Evolutionary conservation across 108 stramenopile genomes (phyloP).

Genomic region (Cylindrotheca fusiformis): DNA sequence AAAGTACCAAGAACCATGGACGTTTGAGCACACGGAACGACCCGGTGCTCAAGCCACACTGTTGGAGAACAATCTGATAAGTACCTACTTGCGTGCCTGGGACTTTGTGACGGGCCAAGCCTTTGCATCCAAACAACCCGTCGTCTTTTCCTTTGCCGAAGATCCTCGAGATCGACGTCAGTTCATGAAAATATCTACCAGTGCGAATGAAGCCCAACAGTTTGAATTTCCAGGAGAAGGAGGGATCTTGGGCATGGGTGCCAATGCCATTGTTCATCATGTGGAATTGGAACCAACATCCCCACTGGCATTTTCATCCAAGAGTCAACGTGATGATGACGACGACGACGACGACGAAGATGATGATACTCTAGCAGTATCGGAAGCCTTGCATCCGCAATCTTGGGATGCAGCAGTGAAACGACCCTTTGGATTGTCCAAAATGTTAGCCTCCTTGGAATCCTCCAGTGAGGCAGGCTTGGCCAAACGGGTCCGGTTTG

Average conservation of each 20-base stretch:
- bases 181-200: slow-evolving; percentile 71
- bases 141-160: slow-evolving; percentile 59
- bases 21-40: slow-evolving; percentile 62
- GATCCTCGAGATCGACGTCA: slow-evolving; percentile 62
- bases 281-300: slow-evolving; percentile 52
- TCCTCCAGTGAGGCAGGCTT: slow-evolving; percentile 64
- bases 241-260: slow-evolving; percentile 70
- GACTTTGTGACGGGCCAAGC: slow-evolving; percentile 74
- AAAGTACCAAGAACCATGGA: slow-evolving; percentile 58
- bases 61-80: slow-evolving; percentile 53
- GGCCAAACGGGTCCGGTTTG: slow-evolving; percentile 64
- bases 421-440: slow-evolving; percentile 54
- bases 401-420: slow-evolving; percentile 80
- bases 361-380: neutral
- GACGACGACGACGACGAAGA: neutral
- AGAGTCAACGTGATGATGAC: slow-evolving; percentile 14
- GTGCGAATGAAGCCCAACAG: slow-evolving; percentile 55
- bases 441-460: slow-evolving; percentile 67
- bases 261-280: slow-evolving; percentile 73
- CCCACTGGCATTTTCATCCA: slow-evolving; percentile 28
- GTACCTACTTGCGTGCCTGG: slow-evolving; percentile 69
- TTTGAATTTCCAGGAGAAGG: slow-evolving; percentile 69
- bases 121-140: slow-evolving; percentile 55
- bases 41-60: slow-evolving; percentile 66
- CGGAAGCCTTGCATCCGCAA: neutral